A percentile compares a stretch with the other conserved stretches of the same genome.
Conservation (phyloP, 169 alveolate species). For the Cryptosporidium meleagridis region DNA sequence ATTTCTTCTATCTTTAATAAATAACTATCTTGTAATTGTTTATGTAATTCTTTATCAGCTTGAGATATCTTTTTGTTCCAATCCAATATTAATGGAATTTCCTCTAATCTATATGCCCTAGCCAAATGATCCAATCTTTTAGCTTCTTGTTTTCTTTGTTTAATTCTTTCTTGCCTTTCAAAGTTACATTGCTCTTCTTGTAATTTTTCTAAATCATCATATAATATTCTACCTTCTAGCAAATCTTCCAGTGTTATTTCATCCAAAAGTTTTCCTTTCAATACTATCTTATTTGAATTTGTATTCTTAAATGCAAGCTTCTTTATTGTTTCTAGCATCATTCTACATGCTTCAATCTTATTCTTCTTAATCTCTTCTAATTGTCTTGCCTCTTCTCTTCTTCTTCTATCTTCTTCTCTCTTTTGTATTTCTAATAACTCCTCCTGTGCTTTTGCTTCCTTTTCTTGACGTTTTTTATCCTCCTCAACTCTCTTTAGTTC, state of each 20-base stretch:
- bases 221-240: slow-evolving; percentile 86
- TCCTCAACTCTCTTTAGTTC: slow-evolving; percentile 85
- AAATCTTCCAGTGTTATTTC: slow-evolving; percentile 88
- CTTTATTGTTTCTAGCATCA: slow-evolving; percentile 81
- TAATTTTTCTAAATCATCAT: slow-evolving; percentile 89
- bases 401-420: slow-evolving; percentile 83
- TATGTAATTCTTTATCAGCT: slow-evolving; percentile 57
- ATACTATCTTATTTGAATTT: slow-evolving; percentile 79
- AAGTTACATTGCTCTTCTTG: slow-evolving; percentile 82
- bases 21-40: slow-evolving; percentile 71
- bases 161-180: slow-evolving; percentile 86
- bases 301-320: slow-evolving; percentile 82
- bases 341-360: slow-evolving; percentile 80
- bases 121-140: slow-evolving; percentile 87
- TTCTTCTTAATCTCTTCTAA: slow-evolving; percentile 79
- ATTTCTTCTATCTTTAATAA: slow-evolving; percentile 24
- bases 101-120: slow-evolving; percentile 87
- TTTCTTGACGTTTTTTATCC: slow-evolving; percentile 86
- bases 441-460: slow-evolving; percentile 83
- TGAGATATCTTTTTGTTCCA: slow-evolving; percentile 41
- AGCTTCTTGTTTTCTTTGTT: slow-evolving; percentile 85
- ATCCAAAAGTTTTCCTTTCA: slow-evolving; percentile 88
- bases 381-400: slow-evolving; percentile 79
- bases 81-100: slow-evolving; percentile 75
- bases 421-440: slow-evolving; percentile 81